Evolutionary conservation across 345 rosid genomes (phyloP).

Genomic region (Adansonia digitata): DNA sequence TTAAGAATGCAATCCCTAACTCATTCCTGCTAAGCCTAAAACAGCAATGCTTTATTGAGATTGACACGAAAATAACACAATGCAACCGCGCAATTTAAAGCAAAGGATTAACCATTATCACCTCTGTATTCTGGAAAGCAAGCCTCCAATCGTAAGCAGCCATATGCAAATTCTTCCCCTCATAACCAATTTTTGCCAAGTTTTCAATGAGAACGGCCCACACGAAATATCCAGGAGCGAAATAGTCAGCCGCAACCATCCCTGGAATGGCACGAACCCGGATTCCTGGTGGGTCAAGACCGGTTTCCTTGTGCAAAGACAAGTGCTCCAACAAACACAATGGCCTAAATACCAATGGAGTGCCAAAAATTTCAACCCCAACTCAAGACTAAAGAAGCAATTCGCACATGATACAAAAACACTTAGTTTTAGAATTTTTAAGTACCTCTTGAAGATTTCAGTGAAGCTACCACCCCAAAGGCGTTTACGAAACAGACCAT

Average conservation of each 20-base stretch:
- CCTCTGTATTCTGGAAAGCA: constrained; percentile 68
- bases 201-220: constrained; percentile 77
- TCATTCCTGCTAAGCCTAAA: not conserved
- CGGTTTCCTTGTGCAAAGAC: constrained; percentile 63
- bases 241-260: constrained; percentile 55
- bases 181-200: constrained; percentile 75
- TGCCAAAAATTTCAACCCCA: not conserved
- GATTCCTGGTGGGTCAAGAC: constrained; percentile 70
- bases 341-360: constrained; percentile 37
- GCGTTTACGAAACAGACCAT: constrained; percentile 66
- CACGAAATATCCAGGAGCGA: constrained; percentile 54
- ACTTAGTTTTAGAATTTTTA: no score
- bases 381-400: not conserved
- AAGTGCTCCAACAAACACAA: constrained; percentile 73
- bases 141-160: constrained; percentile 69
- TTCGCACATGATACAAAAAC: not conserved
- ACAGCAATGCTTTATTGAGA: not conserved
- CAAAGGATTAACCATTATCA: constrained; percentile 14
- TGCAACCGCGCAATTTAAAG: not conserved
- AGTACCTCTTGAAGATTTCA: constrained; percentile 55
- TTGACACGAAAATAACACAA: not conserved
- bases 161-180: constrained; percentile 64
- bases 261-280: constrained; percentile 60
- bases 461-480: constrained; percentile 77
- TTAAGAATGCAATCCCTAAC: no score